These are phyloP conservation scores for Galerina marginata DNA, from an alignment of 768 basidiomycete species.

Conservation along the genomic window DNA sequence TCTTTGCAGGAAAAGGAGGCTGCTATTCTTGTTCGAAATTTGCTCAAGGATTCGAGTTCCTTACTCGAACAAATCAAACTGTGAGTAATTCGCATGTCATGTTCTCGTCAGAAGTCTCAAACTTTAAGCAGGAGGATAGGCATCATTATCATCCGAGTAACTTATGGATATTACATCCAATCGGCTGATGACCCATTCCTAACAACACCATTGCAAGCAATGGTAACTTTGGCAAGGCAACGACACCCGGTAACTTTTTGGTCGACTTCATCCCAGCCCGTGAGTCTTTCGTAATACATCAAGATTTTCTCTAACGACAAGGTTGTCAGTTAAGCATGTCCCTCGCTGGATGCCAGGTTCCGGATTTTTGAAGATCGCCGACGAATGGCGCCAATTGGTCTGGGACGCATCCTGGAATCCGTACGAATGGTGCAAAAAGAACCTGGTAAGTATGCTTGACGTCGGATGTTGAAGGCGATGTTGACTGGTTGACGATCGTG, in stretches of 20 bases:
- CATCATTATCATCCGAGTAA: constrained; percentile 55
- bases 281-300: constrained; percentile 12
- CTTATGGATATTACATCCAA: constrained; percentile 61
- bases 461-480: neutral
- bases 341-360: constrained; percentile 65
- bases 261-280: constrained; percentile 45
- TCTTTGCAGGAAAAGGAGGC: constrained; percentile 26
- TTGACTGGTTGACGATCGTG: neutral
- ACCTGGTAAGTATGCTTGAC: constrained; percentile 43
- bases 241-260: constrained; percentile 40
- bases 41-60: constrained; percentile 28
- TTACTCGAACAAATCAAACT: constrained; percentile 36
- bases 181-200: constrained; percentile 56
- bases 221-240: constrained; percentile 53
- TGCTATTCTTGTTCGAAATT: constrained; percentile 22
- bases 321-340: constrained; percentile 46
- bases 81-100: constrained; percentile 12
- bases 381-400: constrained; percentile 38
- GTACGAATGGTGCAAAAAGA: constrained; percentile 44
- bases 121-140: constrained; percentile 46
- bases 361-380: constrained; percentile 52
- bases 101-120: neutral
- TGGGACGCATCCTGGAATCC: constrained; percentile 42
- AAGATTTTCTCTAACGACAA: neutral
- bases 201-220: constrained; percentile 50